Conservation (phyloP, 345 rosid genomes). For the Heritiera fomes region DNA sequence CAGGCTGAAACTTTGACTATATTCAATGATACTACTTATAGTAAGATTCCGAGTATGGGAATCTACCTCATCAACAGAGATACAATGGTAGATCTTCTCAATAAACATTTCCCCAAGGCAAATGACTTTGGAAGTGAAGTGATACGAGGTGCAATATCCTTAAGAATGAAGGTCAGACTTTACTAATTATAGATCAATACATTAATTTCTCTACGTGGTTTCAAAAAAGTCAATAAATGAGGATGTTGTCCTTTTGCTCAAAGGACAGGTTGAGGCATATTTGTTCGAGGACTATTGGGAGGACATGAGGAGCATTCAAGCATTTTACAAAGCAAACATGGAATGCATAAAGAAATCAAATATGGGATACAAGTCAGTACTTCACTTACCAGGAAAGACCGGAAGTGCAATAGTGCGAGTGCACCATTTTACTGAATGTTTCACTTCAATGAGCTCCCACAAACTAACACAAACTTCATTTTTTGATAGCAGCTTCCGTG, state of each 20-base stretch:
- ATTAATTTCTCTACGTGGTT: not conserved
- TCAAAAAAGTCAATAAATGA: not conserved
- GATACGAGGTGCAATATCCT: constrained; percentile 61
- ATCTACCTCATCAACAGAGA: constrained; percentile 66
- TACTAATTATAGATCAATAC: not conserved
- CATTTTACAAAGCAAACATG: constrained; percentile 78
- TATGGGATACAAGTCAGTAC: constrained; percentile 45
- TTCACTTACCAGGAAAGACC: constrained; percentile 15
- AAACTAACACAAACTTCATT: constrained; percentile 25
- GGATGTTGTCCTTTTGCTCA: constrained; percentile 1
- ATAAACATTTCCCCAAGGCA: constrained; percentile 51
- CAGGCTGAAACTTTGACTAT: constrained; percentile 40
- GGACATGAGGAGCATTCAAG: constrained; percentile 64
- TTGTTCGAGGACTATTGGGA: constrained; percentile 78
- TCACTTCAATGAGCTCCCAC: not conserved
- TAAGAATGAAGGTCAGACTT: constrained; percentile 66
- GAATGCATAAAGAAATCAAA: constrained; percentile 54
- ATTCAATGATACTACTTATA: constrained; percentile 19
- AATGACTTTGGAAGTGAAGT: constrained; percentile 61
- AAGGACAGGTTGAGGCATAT: constrained; percentile 61
- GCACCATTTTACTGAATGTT: constrained; percentile 15
- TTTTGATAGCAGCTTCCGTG: constrained; percentile 54
- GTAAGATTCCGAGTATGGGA: constrained; percentile 54
- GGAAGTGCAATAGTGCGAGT: not conserved
- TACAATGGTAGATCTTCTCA: constrained; percentile 55